These are phyloP conservation scores for Tuctoria greenei DNA, from an alignment of 176 grass and related monocot genomes.

Conservation along the genomic window DNA sequence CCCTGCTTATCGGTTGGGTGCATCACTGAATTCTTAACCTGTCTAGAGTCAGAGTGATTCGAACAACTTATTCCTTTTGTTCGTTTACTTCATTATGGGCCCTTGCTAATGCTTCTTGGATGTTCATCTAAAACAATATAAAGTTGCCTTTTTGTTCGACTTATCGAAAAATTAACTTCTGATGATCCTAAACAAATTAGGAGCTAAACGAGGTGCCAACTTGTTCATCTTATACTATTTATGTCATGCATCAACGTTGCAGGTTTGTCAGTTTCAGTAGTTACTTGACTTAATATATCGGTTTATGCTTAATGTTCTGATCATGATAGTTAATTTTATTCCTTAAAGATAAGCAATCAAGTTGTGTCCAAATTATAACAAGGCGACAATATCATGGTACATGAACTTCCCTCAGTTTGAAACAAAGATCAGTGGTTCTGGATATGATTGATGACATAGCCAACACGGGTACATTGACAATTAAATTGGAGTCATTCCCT, in stretches of 20 bases:
- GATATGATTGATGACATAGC: no score
- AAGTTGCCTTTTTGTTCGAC: neutral
- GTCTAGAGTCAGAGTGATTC: neutral
- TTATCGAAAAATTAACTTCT: constrained; percentile 10
- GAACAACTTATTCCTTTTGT: neutral
- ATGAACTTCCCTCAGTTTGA: no score
- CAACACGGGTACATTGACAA: no score
- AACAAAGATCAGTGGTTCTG: no score
- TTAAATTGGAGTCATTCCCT: no score
- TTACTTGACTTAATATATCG: no score
- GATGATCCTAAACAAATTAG: neutral
- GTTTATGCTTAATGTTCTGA: neutral
- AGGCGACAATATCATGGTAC: no score
- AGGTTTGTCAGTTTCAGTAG: no score
- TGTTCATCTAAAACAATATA: neutral
- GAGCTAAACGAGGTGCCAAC: neutral
- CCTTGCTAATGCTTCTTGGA: neutral
- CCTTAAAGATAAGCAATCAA: no score
- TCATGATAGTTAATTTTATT: no score
- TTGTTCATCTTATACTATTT: neutral
- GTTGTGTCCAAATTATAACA: no score
- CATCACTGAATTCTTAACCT: neutral
- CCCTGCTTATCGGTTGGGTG: neutral
- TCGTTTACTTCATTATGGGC: no score
- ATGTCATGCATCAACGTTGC: neutral